These are phyloP conservation scores for Trametes meyenii DNA, from an alignment of 768 basidiomycete genomes.

Conservation along the genomic window DNA sequence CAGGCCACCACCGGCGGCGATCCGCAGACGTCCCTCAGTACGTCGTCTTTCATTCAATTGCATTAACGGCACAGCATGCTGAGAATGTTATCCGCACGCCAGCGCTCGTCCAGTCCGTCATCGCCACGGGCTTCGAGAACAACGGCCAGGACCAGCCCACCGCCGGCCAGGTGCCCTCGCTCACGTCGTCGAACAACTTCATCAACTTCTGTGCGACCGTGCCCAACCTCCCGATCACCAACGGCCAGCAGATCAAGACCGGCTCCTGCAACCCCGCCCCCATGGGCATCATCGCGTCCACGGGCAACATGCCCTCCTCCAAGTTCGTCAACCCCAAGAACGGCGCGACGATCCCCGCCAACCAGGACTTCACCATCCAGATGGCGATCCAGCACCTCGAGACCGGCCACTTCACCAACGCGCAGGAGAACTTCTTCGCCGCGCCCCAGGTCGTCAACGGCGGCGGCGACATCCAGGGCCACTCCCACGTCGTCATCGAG, in stretches of 20 bases:
- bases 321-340: constrained; percentile 58
- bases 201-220: constrained; percentile 65
- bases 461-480: constrained; percentile 58
- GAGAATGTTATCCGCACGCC: neutral
- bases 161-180: constrained; percentile 54
- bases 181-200: constrained; percentile 69
- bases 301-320: constrained; percentile 52
- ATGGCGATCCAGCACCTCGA: constrained; percentile 50
- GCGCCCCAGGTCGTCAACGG: constrained; percentile 54
- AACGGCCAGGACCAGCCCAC: constrained; percentile 45
- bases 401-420: constrained; percentile 64
- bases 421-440: constrained; percentile 52
- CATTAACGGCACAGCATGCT: neutral
- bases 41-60: neutral
- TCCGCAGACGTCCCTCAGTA: constrained; percentile 48
- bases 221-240: constrained; percentile 56
- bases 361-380: constrained; percentile 54
- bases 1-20: constrained; percentile 35
- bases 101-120: constrained; percentile 49
- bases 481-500: constrained; percentile 66
- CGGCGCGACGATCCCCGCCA: constrained; percentile 44
- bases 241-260: constrained; percentile 53
- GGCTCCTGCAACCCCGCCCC: constrained; percentile 51
- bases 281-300: constrained; percentile 62
- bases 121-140: constrained; percentile 55